Conservation (phyloP, 495 filamentous ascomycete species). For the Mycothermus thermophilus region DNA sequence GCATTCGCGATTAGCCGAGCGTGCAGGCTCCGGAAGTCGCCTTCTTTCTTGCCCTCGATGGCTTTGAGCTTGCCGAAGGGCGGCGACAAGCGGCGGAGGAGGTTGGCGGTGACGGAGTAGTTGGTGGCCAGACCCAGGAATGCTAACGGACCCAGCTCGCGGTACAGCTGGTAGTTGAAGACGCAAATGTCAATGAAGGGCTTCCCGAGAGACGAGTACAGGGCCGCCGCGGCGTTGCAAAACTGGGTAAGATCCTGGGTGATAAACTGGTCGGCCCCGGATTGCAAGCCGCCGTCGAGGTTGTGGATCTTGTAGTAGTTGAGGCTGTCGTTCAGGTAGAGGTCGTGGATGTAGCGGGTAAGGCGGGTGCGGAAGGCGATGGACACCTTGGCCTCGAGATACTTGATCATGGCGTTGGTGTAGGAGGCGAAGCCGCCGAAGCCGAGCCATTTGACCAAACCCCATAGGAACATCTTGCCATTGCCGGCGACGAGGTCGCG, state of each 20-base stretch:
- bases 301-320: slow-evolving; percentile 95
- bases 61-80: slow-evolving; percentile 95
- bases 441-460: slow-evolving; percentile 63
- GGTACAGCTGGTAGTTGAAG: slow-evolving; percentile 94
- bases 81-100: slow-evolving; percentile 74
- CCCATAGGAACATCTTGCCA: slow-evolving; percentile 74
- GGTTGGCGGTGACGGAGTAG: slow-evolving; percentile 82
- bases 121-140: slow-evolving; percentile 74
- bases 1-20: slow-evolving; percentile 89
- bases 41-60: slow-evolving; percentile 83
- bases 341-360: slow-evolving; percentile 93
- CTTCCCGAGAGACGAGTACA: slow-evolving; percentile 94
- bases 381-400: slow-evolving; percentile 91
- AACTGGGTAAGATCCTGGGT: slow-evolving; percentile 94
- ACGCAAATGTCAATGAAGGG: slow-evolving; percentile 90
- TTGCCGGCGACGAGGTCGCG: slow-evolving; percentile 91
- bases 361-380: slow-evolving; percentile 95
- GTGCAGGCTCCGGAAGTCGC: slow-evolving; percentile 83
- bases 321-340: slow-evolving; percentile 86
- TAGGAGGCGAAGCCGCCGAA: slow-evolving; percentile 65
- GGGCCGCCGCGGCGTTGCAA: slow-evolving; percentile 77
- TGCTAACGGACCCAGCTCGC: slow-evolving; percentile 79
- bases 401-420: slow-evolving; percentile 96
- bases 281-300: slow-evolving; percentile 82
- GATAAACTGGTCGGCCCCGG: slow-evolving; percentile 92